Conservation (phyloP, 148 eudicot genomes). For the Silene conica region DNA sequence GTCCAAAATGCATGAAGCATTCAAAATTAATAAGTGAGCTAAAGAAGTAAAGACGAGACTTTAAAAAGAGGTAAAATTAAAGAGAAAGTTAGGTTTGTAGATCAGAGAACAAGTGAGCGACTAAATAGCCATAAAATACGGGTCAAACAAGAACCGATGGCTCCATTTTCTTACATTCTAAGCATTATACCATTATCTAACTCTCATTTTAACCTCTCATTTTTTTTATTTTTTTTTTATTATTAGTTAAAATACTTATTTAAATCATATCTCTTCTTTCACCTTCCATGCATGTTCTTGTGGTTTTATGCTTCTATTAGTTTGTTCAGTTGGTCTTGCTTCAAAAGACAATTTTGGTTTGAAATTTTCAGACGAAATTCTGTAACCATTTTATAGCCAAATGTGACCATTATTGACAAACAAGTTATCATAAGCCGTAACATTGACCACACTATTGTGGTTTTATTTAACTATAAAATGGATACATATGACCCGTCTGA, state of each 20-base stretch:
- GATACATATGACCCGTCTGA: no score
- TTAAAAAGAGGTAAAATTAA: neutral
- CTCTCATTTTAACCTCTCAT: slow-evolving; percentile 5
- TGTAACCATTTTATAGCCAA: no score
- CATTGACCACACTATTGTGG: no score
- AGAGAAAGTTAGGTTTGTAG: slow-evolving; percentile 15
- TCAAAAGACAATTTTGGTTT: no score
- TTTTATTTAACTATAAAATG: no score
- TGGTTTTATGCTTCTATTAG: neutral
- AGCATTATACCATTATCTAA: slow-evolving; percentile 28
- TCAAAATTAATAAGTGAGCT: no score
- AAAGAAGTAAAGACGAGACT: no score
- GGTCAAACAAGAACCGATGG: slow-evolving; percentile 61
- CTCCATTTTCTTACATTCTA: slow-evolving; percentile 40
- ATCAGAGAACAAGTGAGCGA: slow-evolving; percentile 34
- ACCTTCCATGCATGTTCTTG: neutral
- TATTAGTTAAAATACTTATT: neutral
- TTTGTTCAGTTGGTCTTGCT: no score
- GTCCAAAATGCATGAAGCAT: no score
- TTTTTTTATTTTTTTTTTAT: slow-evolving; percentile 9
- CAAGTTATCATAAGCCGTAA: no score
- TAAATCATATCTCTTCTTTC: neutral
- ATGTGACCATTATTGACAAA: no score
- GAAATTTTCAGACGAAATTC: no score
- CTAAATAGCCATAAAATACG: slow-evolving; percentile 43